Evolutionary conservation across 1,284 basidiomycete genomes (phyloP).

Genomic region (Fomitopsis palustris): DNA sequence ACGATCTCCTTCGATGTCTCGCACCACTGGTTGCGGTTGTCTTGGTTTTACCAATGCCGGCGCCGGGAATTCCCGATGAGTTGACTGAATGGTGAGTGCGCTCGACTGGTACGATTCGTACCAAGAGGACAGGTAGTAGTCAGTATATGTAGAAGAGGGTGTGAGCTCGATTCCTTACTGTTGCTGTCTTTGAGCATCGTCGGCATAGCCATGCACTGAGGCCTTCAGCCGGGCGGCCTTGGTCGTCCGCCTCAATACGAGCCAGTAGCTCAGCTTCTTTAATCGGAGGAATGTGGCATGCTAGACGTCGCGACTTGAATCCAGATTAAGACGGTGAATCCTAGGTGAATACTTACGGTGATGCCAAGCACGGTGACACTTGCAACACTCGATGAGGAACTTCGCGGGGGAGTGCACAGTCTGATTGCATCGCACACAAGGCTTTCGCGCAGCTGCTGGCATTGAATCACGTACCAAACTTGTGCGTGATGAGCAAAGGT

Average conservation of each 20-base stretch:
- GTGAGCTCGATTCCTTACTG: not conserved
- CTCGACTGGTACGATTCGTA: no score
- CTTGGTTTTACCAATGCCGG: not conserved
- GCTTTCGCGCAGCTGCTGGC: not conserved
- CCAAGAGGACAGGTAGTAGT: not conserved
- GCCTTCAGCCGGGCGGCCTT: not conserved
- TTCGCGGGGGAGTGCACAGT: conserved; percentile 11
- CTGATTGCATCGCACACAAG: conserved; percentile 14
- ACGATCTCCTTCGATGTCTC: not conserved
- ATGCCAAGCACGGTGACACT: conserved; percentile 20
- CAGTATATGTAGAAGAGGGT: not conserved
- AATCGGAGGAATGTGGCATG: conserved; percentile 20
- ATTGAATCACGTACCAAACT: no score
- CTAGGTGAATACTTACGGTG: conserved; percentile 20
- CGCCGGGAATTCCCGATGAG: not conserved
- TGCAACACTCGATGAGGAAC: conserved; percentile 19
- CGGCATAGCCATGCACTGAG: conserved; percentile 6
- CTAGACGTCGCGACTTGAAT: conserved; percentile 5
- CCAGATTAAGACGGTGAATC: no score
- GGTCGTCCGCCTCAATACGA: conserved; percentile 3
- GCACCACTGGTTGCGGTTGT: not conserved
- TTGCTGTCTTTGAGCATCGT: conserved; percentile 4
- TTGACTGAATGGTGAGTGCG: no score
- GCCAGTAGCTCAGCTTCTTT: conserved; percentile 6
- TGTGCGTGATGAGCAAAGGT: no score